These are phyloP conservation scores for Caulochytrium protostelioides DNA, from an alignment of 371 early-diverging fungal species.

Conservation along the genomic window DNA sequence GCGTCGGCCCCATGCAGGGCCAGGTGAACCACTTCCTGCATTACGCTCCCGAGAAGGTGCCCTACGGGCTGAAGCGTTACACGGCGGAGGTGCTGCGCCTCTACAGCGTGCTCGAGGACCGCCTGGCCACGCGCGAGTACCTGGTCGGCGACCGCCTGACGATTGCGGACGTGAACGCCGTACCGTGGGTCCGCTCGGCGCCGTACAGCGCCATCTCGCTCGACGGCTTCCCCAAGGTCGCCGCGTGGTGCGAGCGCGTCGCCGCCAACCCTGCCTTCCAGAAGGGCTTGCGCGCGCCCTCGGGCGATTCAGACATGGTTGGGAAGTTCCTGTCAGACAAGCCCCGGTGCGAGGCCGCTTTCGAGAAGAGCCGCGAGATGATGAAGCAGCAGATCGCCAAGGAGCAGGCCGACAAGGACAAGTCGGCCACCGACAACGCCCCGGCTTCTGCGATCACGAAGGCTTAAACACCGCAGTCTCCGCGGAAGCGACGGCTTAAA, in stretches of 20 bases:
- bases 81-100: slow-evolving; percentile 18
- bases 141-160: slow-evolving; percentile 12
- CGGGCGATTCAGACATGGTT: too few species aligned
- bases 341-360: too few species aligned
- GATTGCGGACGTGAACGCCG: slow-evolving; percentile 12
- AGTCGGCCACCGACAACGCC: too few species aligned
- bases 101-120: slow-evolving; percentile 10
- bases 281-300: slow-evolving; percentile 8
- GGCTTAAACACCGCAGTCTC: too few species aligned
- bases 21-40: slow-evolving; percentile 22
- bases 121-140: slow-evolving; percentile 8
- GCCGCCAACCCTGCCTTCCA: slow-evolving; percentile 4
- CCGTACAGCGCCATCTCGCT: slow-evolving; percentile 7
- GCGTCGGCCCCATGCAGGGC: slow-evolving; percentile 15
- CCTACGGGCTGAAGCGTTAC: slow-evolving; percentile 25
- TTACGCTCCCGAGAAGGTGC: slow-evolving; percentile 23
- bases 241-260: slow-evolving; percentile 9
- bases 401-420: too few species aligned
- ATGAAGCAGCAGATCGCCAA: too few species aligned
- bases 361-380: too few species aligned
- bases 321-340: too few species aligned
- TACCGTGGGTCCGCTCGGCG: slow-evolving; percentile 11
- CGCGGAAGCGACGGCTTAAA: too few species aligned
- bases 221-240: slow-evolving; percentile 7
- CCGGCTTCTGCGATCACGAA: too few species aligned